A percentile compares a stretch with the other conserved stretches of the same genome.
These are phyloP conservation scores for Westerdykella ornata DNA, from an alignment of 2,329 filamentous ascomycete species.

Conservation along the genomic window DNA sequence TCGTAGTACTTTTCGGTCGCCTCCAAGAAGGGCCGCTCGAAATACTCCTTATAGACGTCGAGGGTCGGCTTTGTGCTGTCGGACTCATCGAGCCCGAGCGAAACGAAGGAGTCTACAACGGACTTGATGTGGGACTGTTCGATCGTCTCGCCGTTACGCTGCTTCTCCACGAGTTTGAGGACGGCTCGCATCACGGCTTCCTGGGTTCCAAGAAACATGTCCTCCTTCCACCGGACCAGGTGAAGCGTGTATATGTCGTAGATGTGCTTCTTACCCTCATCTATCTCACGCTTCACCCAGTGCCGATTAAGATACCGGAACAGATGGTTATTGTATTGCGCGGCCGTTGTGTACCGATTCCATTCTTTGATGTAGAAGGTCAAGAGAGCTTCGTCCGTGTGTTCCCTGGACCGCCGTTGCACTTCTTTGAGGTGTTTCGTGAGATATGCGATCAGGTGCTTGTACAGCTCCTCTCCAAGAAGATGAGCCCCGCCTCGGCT, in stretches of 20 bases:
- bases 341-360: constrained; percentile 89
- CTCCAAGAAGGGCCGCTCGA: constrained; percentile 83
- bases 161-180: constrained; percentile 90
- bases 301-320: constrained; percentile 95
- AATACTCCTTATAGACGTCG: constrained; percentile 87
- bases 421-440: constrained; percentile 67
- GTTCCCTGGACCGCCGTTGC: constrained; percentile 64
- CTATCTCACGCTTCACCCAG: constrained; percentile 98
- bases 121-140: constrained; percentile 96
- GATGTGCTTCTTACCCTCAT: constrained; percentile 96
- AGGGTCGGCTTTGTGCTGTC: constrained; percentile 91
- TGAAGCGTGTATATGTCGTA: constrained; percentile 98
- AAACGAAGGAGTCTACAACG: constrained; percentile 92
- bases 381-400: constrained; percentile 84
- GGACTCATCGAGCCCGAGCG: constrained; percentile 84
- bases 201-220: constrained; percentile 79
- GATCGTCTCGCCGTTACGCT: constrained; percentile 94
- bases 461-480: constrained; percentile 91
- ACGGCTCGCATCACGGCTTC: constrained; percentile 92
- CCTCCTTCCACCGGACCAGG: constrained; percentile 87
- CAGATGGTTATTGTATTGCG: constrained; percentile 94
- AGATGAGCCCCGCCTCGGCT: constrained; percentile 86
- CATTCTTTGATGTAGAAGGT: constrained; percentile 95
- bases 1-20: constrained; percentile 83
- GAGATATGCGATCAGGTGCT: constrained; percentile 81